Conservation (phyloP, 768 basidiomycete genomes). For the Amanita pallidorosea region DNA sequence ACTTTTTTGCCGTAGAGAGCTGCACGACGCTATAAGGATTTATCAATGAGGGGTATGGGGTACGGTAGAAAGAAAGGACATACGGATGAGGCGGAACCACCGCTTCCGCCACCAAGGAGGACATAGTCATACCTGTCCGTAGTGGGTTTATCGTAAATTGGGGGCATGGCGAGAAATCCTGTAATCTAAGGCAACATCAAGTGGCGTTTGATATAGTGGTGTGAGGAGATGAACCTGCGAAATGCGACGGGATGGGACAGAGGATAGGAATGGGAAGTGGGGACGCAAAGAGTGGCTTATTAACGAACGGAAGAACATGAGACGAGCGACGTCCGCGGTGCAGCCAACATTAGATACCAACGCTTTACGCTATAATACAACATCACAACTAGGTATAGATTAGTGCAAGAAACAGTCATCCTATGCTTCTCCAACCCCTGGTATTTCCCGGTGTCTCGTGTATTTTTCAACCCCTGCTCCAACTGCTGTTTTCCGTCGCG, state of each 20-base stretch:
- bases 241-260: constrained; percentile 1
- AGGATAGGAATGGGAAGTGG: neutral
- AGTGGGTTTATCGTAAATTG: constrained; percentile 50
- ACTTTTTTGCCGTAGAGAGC: constrained; percentile 89
- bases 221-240: neutral
- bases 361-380: too few species aligned
- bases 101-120: constrained; percentile 89
- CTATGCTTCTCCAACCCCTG: neutral
- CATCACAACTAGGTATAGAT: too few species aligned
- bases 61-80: constrained; percentile 15
- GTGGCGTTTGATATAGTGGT: neutral
- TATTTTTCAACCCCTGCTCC: constrained; percentile 44
- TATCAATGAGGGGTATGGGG: neutral
- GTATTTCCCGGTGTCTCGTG: constrained; percentile 24
- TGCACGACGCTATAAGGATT: constrained; percentile 62
- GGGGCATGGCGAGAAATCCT: constrained; percentile 43
- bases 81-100: constrained; percentile 83
- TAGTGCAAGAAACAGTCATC: too few species aligned
- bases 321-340: neutral
- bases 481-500: constrained; percentile 21
- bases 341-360: neutral
- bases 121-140: constrained; percentile 72
- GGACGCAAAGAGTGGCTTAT: neutral
- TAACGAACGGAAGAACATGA: neutral
- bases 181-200: neutral